Evolutionary conservation across 768 basidiomycete species (phyloP), one percentile per base, ranked within the genome.

Genomic region (Calocybe gangraenosa): DNA sequence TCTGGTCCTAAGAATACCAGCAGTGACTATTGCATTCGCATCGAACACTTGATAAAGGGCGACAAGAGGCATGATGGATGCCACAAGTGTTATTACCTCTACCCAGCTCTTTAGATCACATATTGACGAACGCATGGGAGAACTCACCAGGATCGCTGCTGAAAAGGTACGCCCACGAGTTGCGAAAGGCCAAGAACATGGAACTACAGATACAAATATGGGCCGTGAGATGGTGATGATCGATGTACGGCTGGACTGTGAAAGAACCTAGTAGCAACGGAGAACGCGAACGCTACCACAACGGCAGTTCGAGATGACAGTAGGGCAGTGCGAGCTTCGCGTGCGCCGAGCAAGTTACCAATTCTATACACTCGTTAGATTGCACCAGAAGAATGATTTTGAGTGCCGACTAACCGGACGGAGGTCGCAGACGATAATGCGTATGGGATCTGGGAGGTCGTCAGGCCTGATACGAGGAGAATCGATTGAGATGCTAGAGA

Each of bases 401-500:
- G 2, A 10, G 7, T 19, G 31, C 15, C 20, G 23, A 40, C 13
- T 43, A 39, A 22, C 42, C 36, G 30, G 25, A 41, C 23, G 21
- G 20, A 37, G 32, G 28, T 41, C 33, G 23, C 21, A 7, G 25
- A 36, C 34, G 48, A 23, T 13, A 49, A 23, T 13, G 9, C 22
- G 9, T 28, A 44, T 15, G 5, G 8, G 8, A 28, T 28, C 10
- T 10, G 17, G 22, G 23, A 94, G 1, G 84, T 84, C 2, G 76
- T 80, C 0, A 84, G 88, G 10, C 79, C 74, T 19, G 87, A 90
- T 9, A 80, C 81, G 28, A 87, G 71, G 10, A 98, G 71, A 1
- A 97, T 84, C 0, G 89, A 92, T 60, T 98, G 94, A 0, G 91
- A 81, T 0, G 96, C 96, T 2, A 99, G 78, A 6, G 78, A 69